Conservation (phyloP, 176 grass and related monocot genomes). For the Carex parvula region DNA sequence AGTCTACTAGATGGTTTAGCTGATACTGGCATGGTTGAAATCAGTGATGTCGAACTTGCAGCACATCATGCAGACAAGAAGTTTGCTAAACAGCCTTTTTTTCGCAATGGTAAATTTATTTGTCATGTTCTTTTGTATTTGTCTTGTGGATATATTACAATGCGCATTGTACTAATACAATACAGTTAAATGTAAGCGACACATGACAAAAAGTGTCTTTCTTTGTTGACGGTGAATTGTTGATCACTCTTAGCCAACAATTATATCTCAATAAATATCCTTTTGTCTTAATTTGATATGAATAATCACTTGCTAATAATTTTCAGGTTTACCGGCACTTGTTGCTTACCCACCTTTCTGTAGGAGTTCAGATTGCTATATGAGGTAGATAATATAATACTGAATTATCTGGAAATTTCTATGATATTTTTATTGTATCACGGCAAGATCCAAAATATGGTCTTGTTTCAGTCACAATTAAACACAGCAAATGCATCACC, state of each 20-base stretch:
- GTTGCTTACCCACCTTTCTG: slow-evolving; percentile 79
- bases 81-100: slow-evolving; percentile 59
- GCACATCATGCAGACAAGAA: slow-evolving; percentile 63
- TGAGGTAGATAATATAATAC: slow-evolving; percentile 48
- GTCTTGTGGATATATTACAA: neutral
- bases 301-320: neutral
- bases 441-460: neutral
- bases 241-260: neutral
- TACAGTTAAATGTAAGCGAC: neutral
- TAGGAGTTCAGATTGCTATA: slow-evolving; percentile 55
- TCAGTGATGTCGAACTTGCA: slow-evolving; percentile 53
- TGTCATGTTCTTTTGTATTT: neutral
- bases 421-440: slow-evolving; percentile 22
- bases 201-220: neutral
- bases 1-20: slow-evolving; percentile 67
- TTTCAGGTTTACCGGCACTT: slow-evolving; percentile 73
- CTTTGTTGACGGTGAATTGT: neutral
- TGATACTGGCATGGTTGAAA: slow-evolving; percentile 76
- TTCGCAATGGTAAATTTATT: slow-evolving; percentile 60
- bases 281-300: slow-evolving; percentile 5
- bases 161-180: neutral
- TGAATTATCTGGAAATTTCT: slow-evolving; percentile 21
- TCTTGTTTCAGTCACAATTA: neutral
- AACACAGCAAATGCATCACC: neutral
- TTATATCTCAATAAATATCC: neutral